A percentile compares a stretch with the other conserved stretches of the same genome.
Evolutionary conservation across 2,329 filamentous ascomycete species (phyloP).

Genomic region (Colletotrichum chrysophilum): DNA sequence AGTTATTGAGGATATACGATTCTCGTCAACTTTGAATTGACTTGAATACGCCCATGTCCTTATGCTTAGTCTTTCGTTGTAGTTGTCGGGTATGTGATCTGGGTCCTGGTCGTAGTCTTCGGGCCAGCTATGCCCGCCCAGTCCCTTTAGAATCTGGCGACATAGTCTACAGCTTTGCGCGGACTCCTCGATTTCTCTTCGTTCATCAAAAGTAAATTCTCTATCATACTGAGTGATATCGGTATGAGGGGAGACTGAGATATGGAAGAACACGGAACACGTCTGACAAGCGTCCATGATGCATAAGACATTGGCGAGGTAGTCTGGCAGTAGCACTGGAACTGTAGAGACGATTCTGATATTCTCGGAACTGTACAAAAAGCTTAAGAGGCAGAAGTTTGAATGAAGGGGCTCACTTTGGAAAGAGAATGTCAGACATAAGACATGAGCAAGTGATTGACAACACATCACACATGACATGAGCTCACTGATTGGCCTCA

Average conservation of each 20-base stretch:
- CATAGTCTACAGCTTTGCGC: neutral
- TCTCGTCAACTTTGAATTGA: neutral
- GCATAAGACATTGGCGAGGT: neutral
- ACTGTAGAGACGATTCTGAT: too few species aligned
- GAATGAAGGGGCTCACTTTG: too few species aligned
- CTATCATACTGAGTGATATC: too few species aligned
- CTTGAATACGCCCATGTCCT: accelerated
- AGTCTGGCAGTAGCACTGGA: neutral
- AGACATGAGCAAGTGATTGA: accelerated
- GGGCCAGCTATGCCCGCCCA: accelerated
- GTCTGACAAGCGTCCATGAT: neutral
- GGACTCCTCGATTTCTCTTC: accelerated
- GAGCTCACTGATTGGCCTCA: neutral
- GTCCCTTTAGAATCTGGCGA: neutral
- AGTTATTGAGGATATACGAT: too few species aligned
- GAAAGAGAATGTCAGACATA: neutral
- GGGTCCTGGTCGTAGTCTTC: neutral
- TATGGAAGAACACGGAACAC: neutral
- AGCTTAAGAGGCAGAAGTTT: too few species aligned
- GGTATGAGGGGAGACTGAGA: neutral
- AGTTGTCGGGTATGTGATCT: accelerated
- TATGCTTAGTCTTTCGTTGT: neutral
- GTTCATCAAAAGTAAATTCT: accelerated
- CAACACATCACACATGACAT: accelerated
- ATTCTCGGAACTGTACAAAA: too few species aligned